Evolutionary conservation across 2,329 filamentous ascomycete genomes (phyloP), one percentile per base, ranked within the genome.

Genomic region (Dryadomyces quercivorus): DNA sequence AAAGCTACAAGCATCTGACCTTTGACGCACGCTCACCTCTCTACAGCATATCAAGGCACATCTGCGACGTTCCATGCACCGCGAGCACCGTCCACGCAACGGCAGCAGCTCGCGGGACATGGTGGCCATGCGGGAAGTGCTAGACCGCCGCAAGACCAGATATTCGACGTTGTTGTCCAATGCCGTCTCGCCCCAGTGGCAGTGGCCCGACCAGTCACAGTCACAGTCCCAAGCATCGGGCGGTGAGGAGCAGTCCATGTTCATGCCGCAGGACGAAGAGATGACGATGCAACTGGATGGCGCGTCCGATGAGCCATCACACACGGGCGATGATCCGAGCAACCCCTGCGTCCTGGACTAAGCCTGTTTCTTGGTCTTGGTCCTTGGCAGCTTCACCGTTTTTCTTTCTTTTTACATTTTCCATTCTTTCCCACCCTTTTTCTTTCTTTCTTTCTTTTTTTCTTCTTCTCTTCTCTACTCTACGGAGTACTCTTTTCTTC

Each of bases 31-130:
- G 47, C 31, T 51, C n/a, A 49, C 2, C 42, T 21, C 22, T n/a
- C 40, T n/a, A 18, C 44, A 58, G 57, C 57, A 55, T 26, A 43
- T 58, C 22, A 15, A 36, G 26, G 21, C 40, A 13, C 53, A 57
- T 42, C 21, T 55, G 1, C 51, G 42, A 20, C 53, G 55, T 8
- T 47, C 51, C 18, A 49, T 53, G 52, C 16, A 52, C 18, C 22
- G 42, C 10, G 26, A 52, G 10, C 38, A 34, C 16, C 50, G 42
- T 22, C 26, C 40, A 21, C 38, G 42, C n/a, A 16, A 42, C 6
- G 50, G 38, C 2, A n/a, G 26, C 34, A 38, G 34, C 16, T 10
- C 47, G 6, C 52, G 56, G 6, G 56, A 59, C 43, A 10, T 54
- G 12, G 2, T 51, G 45, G 55, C 51, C 6, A 50, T 58, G 38